phyloP scores from a whole-genome alignment of 371 early-diverging fungal genomes.

The Blastocladiella emersonii region DNA sequence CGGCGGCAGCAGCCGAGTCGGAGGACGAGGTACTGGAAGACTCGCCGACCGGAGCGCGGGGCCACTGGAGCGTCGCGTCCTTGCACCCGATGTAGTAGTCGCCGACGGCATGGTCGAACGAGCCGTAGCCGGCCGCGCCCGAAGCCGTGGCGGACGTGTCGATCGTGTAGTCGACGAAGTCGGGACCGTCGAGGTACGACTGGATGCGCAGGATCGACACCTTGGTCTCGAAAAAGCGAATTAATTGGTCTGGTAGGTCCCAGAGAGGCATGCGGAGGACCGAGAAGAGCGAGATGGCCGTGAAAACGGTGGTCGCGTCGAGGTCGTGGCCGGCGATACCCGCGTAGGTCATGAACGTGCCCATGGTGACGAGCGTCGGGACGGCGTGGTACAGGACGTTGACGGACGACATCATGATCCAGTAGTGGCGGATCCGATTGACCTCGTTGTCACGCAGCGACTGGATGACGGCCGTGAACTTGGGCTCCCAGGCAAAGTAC shows the following conservation, averaged over 20 bases:
- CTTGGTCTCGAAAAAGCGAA: background rate
- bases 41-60: background rate
- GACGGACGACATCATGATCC: background rate
- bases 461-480: background rate
- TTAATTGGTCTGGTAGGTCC: background rate
- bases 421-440: background rate
- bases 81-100: background rate
- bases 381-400: background rate
- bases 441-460: background rate
- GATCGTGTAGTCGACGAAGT: background rate
- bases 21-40: background rate
- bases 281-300: background rate
- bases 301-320: conserved; percentile 4
- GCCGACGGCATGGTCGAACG: background rate
- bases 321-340: background rate
- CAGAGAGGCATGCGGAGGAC: conserved; percentile 1
- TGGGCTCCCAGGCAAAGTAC: background rate
- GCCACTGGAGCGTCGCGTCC: background rate
- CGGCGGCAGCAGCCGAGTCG: background rate
- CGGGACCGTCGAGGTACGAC: background rate
- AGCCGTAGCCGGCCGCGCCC: background rate
- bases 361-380: background rate
- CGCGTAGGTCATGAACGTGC: background rate
- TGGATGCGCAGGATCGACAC: background rate
- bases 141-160: background rate